phyloP scores from a whole-genome alignment of 768 basidiomycete species.

The Kwoniella sp. region DNA sequence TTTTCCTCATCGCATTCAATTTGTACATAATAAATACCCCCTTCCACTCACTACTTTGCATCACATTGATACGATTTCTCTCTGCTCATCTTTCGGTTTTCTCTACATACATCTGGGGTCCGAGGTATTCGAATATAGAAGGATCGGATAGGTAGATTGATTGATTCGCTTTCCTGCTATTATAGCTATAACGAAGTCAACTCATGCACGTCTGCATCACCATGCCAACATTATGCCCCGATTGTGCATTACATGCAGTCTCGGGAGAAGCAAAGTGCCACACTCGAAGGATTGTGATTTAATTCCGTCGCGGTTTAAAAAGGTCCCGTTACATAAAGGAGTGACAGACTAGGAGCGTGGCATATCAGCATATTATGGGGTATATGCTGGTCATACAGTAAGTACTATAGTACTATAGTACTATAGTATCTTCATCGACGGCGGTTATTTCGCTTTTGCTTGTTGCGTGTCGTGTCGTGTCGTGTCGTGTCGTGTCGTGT shows the following conservation, averaged over 20 bases:
- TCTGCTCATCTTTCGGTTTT: background rate
- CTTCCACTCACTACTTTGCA: background rate
- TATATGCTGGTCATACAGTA: too few species aligned
- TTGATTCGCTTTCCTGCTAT: background rate
- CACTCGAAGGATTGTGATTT: too few species aligned
- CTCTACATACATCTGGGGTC: background rate
- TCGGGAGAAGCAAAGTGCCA: too few species aligned
- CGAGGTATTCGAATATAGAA: background rate
- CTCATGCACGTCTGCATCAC: slow-evolving; percentile 1
- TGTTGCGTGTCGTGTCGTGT: too few species aligned
- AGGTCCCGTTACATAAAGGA: slow-evolving; percentile 1
- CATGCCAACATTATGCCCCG: too few species aligned
- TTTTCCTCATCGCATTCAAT: background rate
- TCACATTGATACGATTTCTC: background rate
- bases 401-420: too few species aligned
- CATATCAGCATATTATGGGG: too few species aligned
- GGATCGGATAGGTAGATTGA: background rate
- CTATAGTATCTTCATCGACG: too few species aligned
- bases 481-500: too few species aligned
- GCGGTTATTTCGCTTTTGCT: too few species aligned
- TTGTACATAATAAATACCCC: slow-evolving; percentile 14
- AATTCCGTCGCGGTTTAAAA: background rate
- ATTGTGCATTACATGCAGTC: too few species aligned
- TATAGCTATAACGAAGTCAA: background rate
- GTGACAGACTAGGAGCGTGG: background rate